A percentile compares a stretch with the other conserved stretches of the same genome.
phyloP scores from a whole-genome alignment of 2,329 filamentous ascomycete genomes.

The Phialocephala subalpina region DNA sequence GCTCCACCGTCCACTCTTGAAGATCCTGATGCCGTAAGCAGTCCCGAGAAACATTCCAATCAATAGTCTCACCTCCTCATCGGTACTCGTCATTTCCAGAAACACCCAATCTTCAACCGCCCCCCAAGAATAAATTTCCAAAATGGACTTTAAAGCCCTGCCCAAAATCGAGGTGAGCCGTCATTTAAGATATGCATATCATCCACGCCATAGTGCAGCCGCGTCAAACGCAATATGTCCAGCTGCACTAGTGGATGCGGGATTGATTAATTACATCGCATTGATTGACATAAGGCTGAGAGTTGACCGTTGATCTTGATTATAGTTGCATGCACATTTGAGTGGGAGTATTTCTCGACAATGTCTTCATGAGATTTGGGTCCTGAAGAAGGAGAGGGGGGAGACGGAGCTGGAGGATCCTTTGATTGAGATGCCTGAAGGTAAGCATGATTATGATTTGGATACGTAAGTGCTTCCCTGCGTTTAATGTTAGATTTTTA shows the following conservation, averaged over 20 bases:
- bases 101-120: constrained; percentile 8
- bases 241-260: constrained; percentile 5
- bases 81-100: not conserved
- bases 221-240: constrained; percentile 16
- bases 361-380: constrained; percentile 79
- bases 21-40: constrained; percentile 1
- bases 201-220: constrained; percentile 10
- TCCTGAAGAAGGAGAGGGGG: constrained; percentile 59
- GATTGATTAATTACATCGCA: not conserved
- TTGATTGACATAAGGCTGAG: constrained; percentile 32
- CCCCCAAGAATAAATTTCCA: not conserved
- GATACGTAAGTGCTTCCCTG: constrained; percentile 60
- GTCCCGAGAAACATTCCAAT: not conserved
- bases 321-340: constrained; percentile 80
- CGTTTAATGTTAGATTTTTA: not conserved
- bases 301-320: constrained; percentile 5
- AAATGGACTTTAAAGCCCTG: constrained; percentile 52
- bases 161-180: constrained; percentile 62
- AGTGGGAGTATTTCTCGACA: constrained; percentile 79
- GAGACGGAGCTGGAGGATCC: constrained; percentile 71
- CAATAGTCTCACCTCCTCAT: constrained; percentile 16
- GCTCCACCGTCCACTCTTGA: not conserved
- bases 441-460: constrained; percentile 76
- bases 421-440: constrained; percentile 70
- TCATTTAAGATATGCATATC: constrained; percentile 25